Conservation (phyloP, 2,329 filamentous ascomycete species). For the Penicillium occitanis region DNA sequence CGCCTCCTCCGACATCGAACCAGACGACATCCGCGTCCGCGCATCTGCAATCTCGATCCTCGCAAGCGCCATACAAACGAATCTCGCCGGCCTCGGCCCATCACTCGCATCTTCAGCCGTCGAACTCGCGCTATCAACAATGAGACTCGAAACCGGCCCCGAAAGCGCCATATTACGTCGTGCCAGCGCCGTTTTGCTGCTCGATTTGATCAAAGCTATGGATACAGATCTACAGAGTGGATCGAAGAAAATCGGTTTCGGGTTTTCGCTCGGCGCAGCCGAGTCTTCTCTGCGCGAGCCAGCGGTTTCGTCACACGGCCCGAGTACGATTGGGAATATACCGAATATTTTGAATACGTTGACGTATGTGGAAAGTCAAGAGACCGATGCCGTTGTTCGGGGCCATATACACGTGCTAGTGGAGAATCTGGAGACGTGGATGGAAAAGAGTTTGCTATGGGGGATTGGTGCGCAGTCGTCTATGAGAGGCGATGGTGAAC, state of each 20-base stretch:
- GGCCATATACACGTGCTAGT: constrained; percentile 42
- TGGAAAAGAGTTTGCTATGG: constrained; percentile 44
- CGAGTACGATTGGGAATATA: constrained; percentile 39
- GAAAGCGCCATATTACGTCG: constrained; percentile 45
- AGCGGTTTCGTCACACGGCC: constrained; percentile 13
- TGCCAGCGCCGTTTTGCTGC: constrained; percentile 41
- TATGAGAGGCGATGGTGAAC: constrained; percentile 6
- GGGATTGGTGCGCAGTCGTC: constrained; percentile 33
- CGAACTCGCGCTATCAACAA: constrained; percentile 41
- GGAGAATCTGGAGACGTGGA: constrained; percentile 45
- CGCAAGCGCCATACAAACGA: constrained; percentile 42
- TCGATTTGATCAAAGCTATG: constrained; percentile 43
- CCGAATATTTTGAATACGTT: constrained; percentile 40
- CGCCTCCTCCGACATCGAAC: constrained; percentile 37
- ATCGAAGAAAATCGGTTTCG: constrained; percentile 38
- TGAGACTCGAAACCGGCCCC: constrained; percentile 37
- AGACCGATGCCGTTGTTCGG: constrained; percentile 41
- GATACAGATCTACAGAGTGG: constrained; percentile 36
- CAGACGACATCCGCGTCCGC: constrained; percentile 46
- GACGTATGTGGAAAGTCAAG: constrained; percentile 38
- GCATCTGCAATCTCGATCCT: constrained; percentile 47
- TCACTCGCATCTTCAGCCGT: constrained; percentile 38
- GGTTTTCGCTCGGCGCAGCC: constrained; percentile 36
- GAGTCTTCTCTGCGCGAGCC: background rate
- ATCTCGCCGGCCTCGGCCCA: constrained; percentile 40